A percentile compares a stretch with the other conserved stretches of the same genome.
Evolutionary conservation across 345 rosid species (phyloP).

Genomic region (Citrus australasica): DNA sequence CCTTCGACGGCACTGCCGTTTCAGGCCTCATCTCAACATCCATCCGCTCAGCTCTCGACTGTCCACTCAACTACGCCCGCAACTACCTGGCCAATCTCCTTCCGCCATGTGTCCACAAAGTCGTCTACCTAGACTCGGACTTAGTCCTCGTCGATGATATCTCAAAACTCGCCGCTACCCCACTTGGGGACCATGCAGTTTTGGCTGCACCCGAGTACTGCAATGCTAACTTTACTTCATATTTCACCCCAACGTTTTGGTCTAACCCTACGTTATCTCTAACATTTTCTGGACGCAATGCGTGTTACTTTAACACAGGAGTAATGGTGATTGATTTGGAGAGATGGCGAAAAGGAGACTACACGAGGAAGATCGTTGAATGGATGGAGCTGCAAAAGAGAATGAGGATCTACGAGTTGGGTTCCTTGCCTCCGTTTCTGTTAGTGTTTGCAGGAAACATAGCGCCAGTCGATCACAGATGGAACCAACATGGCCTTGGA

Average conservation of each 20-base stretch:
- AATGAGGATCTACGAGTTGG: constrained; percentile 77
- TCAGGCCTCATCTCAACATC: constrained; percentile 78
- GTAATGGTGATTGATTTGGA: constrained; percentile 81
- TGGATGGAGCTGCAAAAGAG: constrained; percentile 95
- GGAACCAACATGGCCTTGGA: constrained; percentile 90
- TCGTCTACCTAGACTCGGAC: constrained; percentile 82
- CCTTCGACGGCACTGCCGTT: constrained; percentile 50
- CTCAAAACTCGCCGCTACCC: constrained; percentile 56
- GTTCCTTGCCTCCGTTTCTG: constrained; percentile 77
- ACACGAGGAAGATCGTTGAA: constrained; percentile 65
- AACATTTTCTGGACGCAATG: constrained; percentile 55
- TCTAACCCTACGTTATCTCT: constrained; percentile 69
- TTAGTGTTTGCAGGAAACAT: constrained; percentile 77
- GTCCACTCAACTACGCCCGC: constrained; percentile 82
- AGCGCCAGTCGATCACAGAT: constrained; percentile 68
- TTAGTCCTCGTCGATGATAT: constrained; percentile 76
- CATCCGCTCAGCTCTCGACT: constrained; percentile 78
- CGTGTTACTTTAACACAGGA: constrained; percentile 87
- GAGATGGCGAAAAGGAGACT: constrained; percentile 68
- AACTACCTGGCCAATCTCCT: constrained; percentile 68
- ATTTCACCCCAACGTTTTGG: constrained; percentile 82
- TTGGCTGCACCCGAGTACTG: constrained; percentile 82
- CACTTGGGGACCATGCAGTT: constrained; percentile 39
- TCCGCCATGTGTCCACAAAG: constrained; percentile 52
- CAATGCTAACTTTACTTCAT: constrained; percentile 76